Evolutionary conservation across 2,329 filamentous ascomycete genomes (phyloP), one percentile per base, ranked within the genome.

Genomic region (Neonectria neomacrospora): DNA sequence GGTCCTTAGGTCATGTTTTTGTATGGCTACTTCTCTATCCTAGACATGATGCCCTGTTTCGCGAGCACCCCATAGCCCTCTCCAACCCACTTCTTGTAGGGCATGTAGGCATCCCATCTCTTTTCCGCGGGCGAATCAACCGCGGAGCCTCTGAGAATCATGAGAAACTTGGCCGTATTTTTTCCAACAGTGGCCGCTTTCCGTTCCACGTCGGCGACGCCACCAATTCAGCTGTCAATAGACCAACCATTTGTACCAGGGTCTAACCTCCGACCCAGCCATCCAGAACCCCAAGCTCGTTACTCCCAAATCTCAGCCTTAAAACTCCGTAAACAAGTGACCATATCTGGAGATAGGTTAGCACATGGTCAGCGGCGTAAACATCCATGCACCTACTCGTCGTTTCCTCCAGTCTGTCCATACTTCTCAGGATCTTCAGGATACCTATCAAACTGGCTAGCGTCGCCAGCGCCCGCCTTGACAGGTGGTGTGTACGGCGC

Each of bases 361-460:
- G 67, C 58, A 23, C 28, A 52, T 41, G 47, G 20, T 12, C 30
- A 14, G 3, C 7, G 11, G 30, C 11, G n/a, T 20, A n/a, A 11
- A 8, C 14, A 23, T 30, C 67, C 48, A 50, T 12, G 6, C 37
- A 91, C 95, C 83, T 85, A 97, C 95, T 93, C 91, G 80, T 98
- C 95, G 67, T 90, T 84, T 48, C 93, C 94, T 58, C 67, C 75
- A 57, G 81, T 81, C 70, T 86, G 82, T 41, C 96, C 96, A 76
- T 99, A 99, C 76, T 90, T 89, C 79, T 99, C 96, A 47, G 92
- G 93, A 79, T 99, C 96, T 80, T 99, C 96, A 2, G 96, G 94
- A 79, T 99, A 99, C 78, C 94, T 93, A 81, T 99, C 96, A 76
- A 99, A 99, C 79, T 97, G 92, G 80, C 94, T 97, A 54, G 96